Evolutionary conservation across 1,284 basidiomycete species (phyloP).

Genomic region (Trametes pubescens): DNA sequence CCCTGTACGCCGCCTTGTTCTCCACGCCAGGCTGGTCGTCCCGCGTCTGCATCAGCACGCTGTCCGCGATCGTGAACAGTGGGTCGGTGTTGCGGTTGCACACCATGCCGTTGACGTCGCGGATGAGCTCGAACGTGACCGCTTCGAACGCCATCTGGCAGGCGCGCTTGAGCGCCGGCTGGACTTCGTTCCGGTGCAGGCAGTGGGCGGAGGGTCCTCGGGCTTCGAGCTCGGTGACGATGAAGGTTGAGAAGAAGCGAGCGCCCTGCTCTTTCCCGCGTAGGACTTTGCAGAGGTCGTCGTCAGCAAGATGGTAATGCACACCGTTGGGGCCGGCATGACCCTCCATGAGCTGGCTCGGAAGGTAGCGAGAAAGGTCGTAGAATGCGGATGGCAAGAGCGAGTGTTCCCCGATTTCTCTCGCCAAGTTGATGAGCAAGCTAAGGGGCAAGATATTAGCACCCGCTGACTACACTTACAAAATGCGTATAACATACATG

Average conservation of each 20-base stretch:
- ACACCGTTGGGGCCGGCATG: conserved; percentile 39
- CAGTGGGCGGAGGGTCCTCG: conserved; percentile 60
- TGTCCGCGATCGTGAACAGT: conserved; percentile 70
- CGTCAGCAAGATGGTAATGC: conserved; percentile 50
- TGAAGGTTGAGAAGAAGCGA: conserved; percentile 76
- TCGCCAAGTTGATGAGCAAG: conserved; percentile 53
- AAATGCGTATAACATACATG: not conserved
- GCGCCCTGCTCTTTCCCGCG: conserved; percentile 74
- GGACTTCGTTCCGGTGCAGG: conserved; percentile 53
- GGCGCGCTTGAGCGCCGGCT: conserved; percentile 53
- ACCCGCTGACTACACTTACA: not conserved
- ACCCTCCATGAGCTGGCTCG: conserved; percentile 51
- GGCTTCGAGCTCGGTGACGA: conserved; percentile 74
- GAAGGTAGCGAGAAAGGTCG: conserved; percentile 57
- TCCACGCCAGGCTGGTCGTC: conserved; percentile 53
- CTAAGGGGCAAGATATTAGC: conserved; percentile 48
- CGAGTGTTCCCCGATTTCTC: conserved; percentile 46
- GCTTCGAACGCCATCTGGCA: conserved; percentile 77
- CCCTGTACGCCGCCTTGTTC: conserved; percentile 52
- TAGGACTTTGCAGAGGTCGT: conserved; percentile 64
- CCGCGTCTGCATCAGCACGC: conserved; percentile 67
- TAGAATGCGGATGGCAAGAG: conserved; percentile 60
- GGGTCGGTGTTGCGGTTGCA: conserved; percentile 73
- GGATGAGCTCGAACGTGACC: conserved; percentile 73
- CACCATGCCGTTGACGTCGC: conserved; percentile 73